phyloP scores from a whole-genome alignment of 108 stramenopile species.

The Nitzschia sp. region DNA sequence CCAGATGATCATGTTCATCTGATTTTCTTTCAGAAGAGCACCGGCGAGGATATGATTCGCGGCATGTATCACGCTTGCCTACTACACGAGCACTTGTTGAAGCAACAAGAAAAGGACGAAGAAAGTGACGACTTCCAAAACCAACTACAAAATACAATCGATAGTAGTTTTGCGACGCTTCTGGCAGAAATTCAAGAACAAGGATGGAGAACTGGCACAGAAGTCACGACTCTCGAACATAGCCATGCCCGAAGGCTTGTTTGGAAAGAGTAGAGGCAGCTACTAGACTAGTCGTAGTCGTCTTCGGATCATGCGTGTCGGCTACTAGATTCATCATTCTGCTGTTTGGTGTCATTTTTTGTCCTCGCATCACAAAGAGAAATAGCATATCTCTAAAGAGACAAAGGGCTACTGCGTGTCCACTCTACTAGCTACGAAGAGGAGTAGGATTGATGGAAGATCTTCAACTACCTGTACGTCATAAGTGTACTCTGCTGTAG shows the following conservation, averaged over 20 bases:
- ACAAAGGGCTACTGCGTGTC: too few species aligned
- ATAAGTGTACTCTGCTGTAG: too few species aligned
- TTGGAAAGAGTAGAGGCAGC: background rate
- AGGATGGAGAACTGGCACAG: slow-evolving; percentile 26
- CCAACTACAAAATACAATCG: background rate
- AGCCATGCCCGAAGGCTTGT: slow-evolving; percentile 14
- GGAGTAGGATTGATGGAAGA: too few species aligned
- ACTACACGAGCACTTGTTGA: background rate
- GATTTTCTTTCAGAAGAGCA: slow-evolving; percentile 48
- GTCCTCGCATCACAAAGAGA: too few species aligned
- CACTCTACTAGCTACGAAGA: too few species aligned
- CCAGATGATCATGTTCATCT: slow-evolving; percentile 25
- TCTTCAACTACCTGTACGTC: too few species aligned
- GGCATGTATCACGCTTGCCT: slow-evolving; percentile 76
- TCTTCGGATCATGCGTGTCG: too few species aligned
- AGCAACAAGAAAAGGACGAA: background rate
- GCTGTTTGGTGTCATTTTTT: too few species aligned
- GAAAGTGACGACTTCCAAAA: background rate
- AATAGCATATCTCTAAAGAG: too few species aligned
- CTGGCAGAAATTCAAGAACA: slow-evolving; percentile 9
- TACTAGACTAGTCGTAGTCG: too few species aligned
- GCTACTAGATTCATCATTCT: too few species aligned
- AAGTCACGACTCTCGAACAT: slow-evolving; percentile 18
- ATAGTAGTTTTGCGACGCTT: slow-evolving; percentile 5
- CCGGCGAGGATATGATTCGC: slow-evolving; percentile 54